Percentiles rank a stretch among this genome's conserved stretches.
Conservation (phyloP, 208 protist genomes). For the Wallacemonas sp. region DNA sequence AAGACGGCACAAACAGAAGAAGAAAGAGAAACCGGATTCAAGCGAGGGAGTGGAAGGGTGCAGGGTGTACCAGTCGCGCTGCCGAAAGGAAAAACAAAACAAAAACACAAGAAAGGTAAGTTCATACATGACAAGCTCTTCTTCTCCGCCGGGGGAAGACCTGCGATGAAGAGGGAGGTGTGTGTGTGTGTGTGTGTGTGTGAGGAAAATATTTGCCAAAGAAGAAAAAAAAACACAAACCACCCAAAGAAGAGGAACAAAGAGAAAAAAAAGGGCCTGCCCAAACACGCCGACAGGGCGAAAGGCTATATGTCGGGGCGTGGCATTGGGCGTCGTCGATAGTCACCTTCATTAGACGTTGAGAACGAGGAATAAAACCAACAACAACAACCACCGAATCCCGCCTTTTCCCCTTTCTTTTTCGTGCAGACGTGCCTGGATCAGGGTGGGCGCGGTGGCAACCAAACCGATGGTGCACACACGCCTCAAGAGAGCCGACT, state of each 20-base stretch:
- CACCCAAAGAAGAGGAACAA: neutral
- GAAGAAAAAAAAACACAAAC: neutral
- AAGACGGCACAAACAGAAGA: too few species aligned
- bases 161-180: too few species aligned
- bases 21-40: neutral
- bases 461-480: neutral
- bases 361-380: neutral
- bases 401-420: slow-evolving; percentile 2
- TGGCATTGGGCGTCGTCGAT: too few species aligned
- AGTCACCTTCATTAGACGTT: too few species aligned
- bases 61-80: too few species aligned
- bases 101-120: neutral
- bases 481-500: neutral
- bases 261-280: slow-evolving; percentile 9
- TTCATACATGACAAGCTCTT: too few species aligned
- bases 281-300: too few species aligned
- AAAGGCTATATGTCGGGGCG: too few species aligned
- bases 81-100: slow-evolving; percentile 3
- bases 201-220: neutral
- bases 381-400: neutral
- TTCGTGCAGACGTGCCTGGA: neutral
- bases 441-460: too few species aligned
- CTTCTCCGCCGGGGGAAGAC: too few species aligned
- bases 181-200: too few species aligned
- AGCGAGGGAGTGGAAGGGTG: neutral